Percentiles rank a stretch among this genome's conserved stretches.
phyloP scores from a whole-genome alignment of 345 rosid species.

The Anacardium occidentale region DNA sequence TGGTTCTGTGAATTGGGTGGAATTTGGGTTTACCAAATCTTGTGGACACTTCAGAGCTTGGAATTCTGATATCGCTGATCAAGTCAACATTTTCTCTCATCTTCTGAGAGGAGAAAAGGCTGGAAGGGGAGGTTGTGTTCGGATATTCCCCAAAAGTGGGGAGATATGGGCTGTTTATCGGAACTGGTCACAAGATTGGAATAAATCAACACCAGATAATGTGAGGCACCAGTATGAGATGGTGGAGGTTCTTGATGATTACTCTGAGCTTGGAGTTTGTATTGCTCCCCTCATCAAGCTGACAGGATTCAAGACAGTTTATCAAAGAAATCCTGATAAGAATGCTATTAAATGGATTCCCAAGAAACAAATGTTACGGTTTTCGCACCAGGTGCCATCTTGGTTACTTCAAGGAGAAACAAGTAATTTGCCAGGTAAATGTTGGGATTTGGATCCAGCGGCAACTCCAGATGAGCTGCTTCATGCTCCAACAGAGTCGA shows the following conservation, averaged over 20 bases:
- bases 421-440: slow-evolving; percentile 57
- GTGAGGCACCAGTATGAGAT: slow-evolving; percentile 91
- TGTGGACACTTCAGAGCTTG: slow-evolving; percentile 95
- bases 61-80: slow-evolving; percentile 75
- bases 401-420: slow-evolving; percentile 73
- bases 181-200: slow-evolving; percentile 90
- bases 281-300: slow-evolving; percentile 71
- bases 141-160: slow-evolving; percentile 88
- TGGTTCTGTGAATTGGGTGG: slow-evolving; percentile 80
- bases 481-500: slow-evolving; percentile 43
- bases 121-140: slow-evolving; percentile 94
- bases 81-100: slow-evolving; percentile 93
- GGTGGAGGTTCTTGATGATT: slow-evolving; percentile 94
- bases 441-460: slow-evolving; percentile 98
- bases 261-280: slow-evolving; percentile 85
- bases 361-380: slow-evolving; percentile 83
- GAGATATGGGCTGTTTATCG: slow-evolving; percentile 94
- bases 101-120: slow-evolving; percentile 79
- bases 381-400: slow-evolving; percentile 92
- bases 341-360: slow-evolving; percentile 83
- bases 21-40: slow-evolving; percentile 86
- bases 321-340: slow-evolving; percentile 53
- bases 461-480: slow-evolving; percentile 97
- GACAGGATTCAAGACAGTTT: slow-evolving; percentile 86
- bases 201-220: slow-evolving; percentile 72